Evolutionary conservation across 2,329 filamentous ascomycete species (phyloP).

Genomic region (Escovopsis sp.): DNA sequence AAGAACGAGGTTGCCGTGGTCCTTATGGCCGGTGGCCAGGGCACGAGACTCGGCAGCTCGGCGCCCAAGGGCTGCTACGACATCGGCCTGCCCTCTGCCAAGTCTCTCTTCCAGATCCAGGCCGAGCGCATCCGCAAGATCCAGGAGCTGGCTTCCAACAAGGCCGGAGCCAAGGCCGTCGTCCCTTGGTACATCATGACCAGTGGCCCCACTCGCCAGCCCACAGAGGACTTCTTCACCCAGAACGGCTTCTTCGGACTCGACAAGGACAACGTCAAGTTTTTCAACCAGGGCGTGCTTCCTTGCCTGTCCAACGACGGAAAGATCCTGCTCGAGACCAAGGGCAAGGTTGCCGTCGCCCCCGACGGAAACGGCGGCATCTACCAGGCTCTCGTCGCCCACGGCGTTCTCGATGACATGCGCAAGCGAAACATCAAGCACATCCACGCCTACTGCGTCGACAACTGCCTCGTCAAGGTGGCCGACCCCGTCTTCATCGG

Average conservation of each 20-base stretch:
- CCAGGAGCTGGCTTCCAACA: conserved; percentile 64
- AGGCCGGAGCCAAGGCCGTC: conserved; percentile 39
- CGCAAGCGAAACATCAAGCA: conserved; percentile 78
- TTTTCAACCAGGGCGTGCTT: conserved; percentile 94
- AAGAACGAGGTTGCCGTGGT: conserved; percentile 73
- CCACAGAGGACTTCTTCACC: conserved; percentile 88
- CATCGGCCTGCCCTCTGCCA: conserved; percentile 82
- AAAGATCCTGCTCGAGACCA: conserved; percentile 88
- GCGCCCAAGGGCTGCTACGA: conserved; percentile 96
- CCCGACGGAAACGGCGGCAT: conserved; percentile 96
- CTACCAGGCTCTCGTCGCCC: conserved; percentile 77
- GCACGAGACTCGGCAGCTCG: conserved; percentile 84
- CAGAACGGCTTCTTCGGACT: conserved; percentile 86
- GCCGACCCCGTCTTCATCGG: conserved; percentile 92
- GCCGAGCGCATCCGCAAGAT: conserved; percentile 84
- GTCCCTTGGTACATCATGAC: conserved; percentile 99
- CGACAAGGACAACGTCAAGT: conserved; percentile 66
- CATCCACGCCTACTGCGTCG: conserved; percentile 94
- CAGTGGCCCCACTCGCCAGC: conserved; percentile 78
- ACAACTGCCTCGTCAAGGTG: conserved; percentile 99
- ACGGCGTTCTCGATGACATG: conserved; percentile 77
- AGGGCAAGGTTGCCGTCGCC: conserved; percentile 82
- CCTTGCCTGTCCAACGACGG: conserved; percentile 96
- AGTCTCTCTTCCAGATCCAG: conserved; percentile 95
- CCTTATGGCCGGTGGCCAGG: conserved; percentile 93